A percentile compares a stretch with the other conserved stretches of the same genome.
These are phyloP conservation scores for Eucalyptus marginata DNA, from an alignment of 345 rosid genomes.

Conservation along the genomic window DNA sequence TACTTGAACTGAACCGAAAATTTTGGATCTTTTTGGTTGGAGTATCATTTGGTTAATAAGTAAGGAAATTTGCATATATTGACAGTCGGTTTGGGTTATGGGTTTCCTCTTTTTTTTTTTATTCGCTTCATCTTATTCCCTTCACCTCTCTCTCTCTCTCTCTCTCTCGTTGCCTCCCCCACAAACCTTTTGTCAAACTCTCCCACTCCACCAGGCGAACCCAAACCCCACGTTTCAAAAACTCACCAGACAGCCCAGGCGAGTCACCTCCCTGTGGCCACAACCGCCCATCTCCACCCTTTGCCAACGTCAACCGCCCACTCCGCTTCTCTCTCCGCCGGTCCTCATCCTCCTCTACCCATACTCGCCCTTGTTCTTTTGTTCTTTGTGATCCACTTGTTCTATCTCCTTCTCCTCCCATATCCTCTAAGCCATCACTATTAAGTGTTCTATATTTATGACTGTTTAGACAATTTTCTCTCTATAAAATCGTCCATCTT, in stretches of 20 bases:
- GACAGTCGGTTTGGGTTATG: too few relatives aligned
- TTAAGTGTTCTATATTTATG: not conserved
- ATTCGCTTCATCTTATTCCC: too few relatives aligned
- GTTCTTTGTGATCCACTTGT: slow-evolving; percentile 22
- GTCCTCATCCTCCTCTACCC: slow-evolving; percentile 39
- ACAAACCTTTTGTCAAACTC: not conserved
- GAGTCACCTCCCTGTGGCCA: slow-evolving; percentile 39
- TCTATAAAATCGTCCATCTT: not conserved
- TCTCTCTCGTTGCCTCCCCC: too few relatives aligned
- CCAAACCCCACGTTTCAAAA: not conserved
- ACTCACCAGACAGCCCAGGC: not conserved
- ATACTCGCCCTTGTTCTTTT: slow-evolving; percentile 21
- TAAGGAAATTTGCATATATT: too few relatives aligned
- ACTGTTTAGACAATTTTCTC: not conserved
- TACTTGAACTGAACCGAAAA: too few relatives aligned
- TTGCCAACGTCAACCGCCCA: slow-evolving; percentile 18
- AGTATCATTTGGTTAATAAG: too few relatives aligned
- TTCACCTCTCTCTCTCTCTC: not conserved
- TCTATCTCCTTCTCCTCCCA: slow-evolving; percentile 29
- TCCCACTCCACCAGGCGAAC: not conserved
- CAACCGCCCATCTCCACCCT: slow-evolving; percentile 17
- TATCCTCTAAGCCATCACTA: slow-evolving; percentile 18
- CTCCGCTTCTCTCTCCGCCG: slow-evolving; percentile 27
- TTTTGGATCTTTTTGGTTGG: too few relatives aligned
- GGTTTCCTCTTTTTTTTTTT: too few relatives aligned